A percentile compares a stretch with the other conserved stretches of the same genome.
phyloP scores from a whole-genome alignment of 495 filamentous ascomycete genomes.

The Hypoxylon trugodes region DNA sequence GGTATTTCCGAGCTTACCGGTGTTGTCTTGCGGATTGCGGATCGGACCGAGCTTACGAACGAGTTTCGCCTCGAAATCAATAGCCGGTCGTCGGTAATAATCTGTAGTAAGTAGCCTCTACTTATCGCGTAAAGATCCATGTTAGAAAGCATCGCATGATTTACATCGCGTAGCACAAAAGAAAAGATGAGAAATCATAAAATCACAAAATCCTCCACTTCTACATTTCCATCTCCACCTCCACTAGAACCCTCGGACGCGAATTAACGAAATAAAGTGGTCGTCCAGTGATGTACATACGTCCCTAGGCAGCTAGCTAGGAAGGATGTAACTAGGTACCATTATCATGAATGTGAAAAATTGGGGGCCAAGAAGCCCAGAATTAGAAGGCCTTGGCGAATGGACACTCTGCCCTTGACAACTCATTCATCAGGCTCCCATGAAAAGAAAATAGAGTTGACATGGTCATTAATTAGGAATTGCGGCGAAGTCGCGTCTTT shows the following conservation, averaged over 20 bases:
- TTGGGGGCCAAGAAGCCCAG: neutral
- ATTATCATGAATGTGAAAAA: neutral
- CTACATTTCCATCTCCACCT: too few species aligned
- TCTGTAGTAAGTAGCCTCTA: too few species aligned
- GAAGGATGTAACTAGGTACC: too few species aligned
- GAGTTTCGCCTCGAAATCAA: constrained; percentile 21
- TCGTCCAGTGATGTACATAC: neutral
- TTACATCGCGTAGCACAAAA: too few species aligned
- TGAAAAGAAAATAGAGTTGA: neutral
- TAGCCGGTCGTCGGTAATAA: too few species aligned
- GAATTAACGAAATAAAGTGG: neutral
- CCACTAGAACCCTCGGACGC: neutral
- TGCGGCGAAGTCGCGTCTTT: neutral
- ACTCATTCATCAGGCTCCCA: neutral
- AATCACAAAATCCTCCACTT: too few species aligned
- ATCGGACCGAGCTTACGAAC: constrained; percentile 30
- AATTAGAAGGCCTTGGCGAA: constrained; percentile 5
- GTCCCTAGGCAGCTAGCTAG: too few species aligned
- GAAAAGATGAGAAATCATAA: constrained; percentile 8
- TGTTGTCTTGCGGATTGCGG: too few species aligned
- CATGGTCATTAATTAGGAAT: neutral
- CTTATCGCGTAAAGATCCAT: too few species aligned
- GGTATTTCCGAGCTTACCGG: constrained; percentile 32
- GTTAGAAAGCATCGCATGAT: too few species aligned
- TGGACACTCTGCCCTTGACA: neutral